These are phyloP conservation scores for Arachnopeziza araneosa DNA, from an alignment of 2,329 filamentous ascomycete genomes.

Conservation along the genomic window DNA sequence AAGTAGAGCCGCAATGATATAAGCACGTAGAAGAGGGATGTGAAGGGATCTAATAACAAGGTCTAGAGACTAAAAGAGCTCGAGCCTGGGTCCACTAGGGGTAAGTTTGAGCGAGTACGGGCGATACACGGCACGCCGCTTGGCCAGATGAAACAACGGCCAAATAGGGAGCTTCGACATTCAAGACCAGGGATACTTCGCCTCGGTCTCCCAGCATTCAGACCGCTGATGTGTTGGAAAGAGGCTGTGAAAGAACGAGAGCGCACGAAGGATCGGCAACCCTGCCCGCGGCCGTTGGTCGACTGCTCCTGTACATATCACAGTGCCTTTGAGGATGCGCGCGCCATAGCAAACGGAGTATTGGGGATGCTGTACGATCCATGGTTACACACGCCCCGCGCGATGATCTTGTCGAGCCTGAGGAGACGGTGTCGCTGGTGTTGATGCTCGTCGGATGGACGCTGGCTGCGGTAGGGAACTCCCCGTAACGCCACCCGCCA, in stretches of 20 bases:
- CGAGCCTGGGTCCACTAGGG: background rate
- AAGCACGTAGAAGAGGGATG: background rate
- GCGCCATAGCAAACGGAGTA: too few relatives aligned
- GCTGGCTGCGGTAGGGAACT: background rate
- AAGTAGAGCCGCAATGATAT: background rate
- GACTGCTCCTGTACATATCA: too few relatives aligned
- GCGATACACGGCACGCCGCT: background rate
- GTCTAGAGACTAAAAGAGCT: background rate
- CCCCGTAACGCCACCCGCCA: background rate
- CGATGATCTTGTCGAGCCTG: too few relatives aligned
- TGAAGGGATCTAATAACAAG: background rate
- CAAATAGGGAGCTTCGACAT: background rate
- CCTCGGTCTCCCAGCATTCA: background rate
- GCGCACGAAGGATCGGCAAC: background rate
- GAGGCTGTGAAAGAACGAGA: background rate
- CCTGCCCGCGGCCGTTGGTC: background rate
- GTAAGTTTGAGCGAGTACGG: too few relatives aligned
- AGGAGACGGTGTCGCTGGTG: too few relatives aligned
- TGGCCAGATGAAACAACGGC: background rate
- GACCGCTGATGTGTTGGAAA: background rate
- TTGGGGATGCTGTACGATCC: too few relatives aligned
- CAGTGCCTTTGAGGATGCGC: too few relatives aligned
- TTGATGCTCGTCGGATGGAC: too few relatives aligned
- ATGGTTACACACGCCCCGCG: too few relatives aligned
- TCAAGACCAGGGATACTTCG: background rate